These are phyloP conservation scores for Beauveria brongniartii DNA, from an alignment of 2,329 filamentous ascomycete species.

Conservation along the genomic window DNA sequence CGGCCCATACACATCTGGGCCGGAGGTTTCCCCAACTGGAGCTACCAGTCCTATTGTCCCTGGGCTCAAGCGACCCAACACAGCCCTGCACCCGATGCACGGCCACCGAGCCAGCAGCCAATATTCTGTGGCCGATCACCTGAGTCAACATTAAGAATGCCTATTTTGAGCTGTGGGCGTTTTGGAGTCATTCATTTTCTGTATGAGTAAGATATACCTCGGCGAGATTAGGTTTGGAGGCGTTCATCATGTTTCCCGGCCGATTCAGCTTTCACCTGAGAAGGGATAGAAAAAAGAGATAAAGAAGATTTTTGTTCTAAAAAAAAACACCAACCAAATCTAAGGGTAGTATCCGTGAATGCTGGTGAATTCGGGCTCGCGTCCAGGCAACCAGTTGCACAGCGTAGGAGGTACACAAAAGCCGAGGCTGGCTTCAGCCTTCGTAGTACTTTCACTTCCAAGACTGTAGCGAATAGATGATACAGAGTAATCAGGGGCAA, in stretches of 20 bases:
- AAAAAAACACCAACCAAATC: not conserved
- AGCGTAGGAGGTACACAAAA: too few species aligned
- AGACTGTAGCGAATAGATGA: too few species aligned
- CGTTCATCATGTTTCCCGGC: not conserved
- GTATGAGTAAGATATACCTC: not conserved
- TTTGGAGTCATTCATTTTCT: not conserved
- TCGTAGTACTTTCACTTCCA: too few species aligned
- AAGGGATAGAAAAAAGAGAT: not conserved
- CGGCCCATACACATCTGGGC: conserved; percentile 22
- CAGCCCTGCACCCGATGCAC: conserved; percentile 48
- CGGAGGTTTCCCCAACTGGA: conserved; percentile 30
- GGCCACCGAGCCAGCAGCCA: conserved; percentile 30
- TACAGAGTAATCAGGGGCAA: too few species aligned
- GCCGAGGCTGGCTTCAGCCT: too few species aligned
- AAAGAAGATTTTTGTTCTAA: not conserved
- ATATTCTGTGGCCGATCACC: conserved; percentile 40
- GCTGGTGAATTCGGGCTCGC: too few species aligned
- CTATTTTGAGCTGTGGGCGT: not conserved
- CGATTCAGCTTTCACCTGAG: not conserved
- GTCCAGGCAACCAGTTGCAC: too few species aligned
- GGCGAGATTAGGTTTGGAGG: not conserved
- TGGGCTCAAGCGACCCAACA: conserved; percentile 45
- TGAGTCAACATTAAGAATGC: not conserved
- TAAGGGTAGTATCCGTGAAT: too few species aligned
- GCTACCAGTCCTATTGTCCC: conserved; percentile 49